phyloP scores from a whole-genome alignment of 345 rosid genomes.

The Isatis tinctoria region DNA sequence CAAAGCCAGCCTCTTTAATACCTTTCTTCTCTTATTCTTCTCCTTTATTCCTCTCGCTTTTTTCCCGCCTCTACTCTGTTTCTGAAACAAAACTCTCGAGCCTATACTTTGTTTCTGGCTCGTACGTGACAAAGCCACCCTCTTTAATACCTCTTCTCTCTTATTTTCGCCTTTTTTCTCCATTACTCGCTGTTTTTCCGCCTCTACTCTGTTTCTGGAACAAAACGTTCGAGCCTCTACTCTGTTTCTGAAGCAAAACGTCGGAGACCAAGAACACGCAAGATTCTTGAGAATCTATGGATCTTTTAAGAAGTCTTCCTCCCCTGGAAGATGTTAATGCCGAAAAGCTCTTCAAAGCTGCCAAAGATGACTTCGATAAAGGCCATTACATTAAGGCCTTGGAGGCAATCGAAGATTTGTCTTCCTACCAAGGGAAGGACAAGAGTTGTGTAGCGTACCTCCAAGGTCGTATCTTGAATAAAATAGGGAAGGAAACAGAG shows the following conservation, averaged over 20 bases:
- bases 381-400: neutral
- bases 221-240: too few species aligned
- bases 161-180: neutral
- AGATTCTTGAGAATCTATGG: neutral
- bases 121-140: neutral
- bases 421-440: neutral
- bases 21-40: too few species aligned
- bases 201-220: neutral
- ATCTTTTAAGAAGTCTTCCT: neutral
- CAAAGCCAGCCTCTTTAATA: too few species aligned
- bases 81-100: too few species aligned
- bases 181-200: neutral
- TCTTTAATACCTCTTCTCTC: neutral
- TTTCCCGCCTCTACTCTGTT: too few species aligned
- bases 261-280: neutral
- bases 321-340: neutral
- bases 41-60: too few species aligned
- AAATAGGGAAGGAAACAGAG: neutral
- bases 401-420: neutral
- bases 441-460: neutral
- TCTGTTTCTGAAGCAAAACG: too few species aligned
- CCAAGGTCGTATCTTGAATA: neutral
- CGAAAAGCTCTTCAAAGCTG: neutral
- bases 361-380: neutral
- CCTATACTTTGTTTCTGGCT: too few species aligned